Base-by-base conservation (phyloP, 2,329 filamentous ascomycete genomes). In the Triangularia verruculosa region DNA sequence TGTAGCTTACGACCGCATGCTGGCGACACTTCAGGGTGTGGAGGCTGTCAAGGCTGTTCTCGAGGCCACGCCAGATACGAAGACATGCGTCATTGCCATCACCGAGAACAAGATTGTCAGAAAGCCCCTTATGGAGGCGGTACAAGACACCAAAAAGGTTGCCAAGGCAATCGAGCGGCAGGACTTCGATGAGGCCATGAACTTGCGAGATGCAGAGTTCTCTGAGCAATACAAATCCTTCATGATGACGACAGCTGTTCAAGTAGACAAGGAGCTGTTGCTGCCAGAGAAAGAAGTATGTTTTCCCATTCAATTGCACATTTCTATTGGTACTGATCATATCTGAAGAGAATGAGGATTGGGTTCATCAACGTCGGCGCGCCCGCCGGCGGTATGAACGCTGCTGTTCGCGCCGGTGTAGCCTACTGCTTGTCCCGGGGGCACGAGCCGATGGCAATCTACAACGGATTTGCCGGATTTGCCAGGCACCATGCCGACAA, bases 51-150 rank as follows among this genome's bases (percentile, higher is more conserved):
- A 91, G 72, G 93, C 94, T 22, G 92, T 97, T 17, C 83, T 97
- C 27, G 92, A 96, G 69, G 91, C 92, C 57, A 96, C 88, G 0
- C 93, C 95, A 9, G 90, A 95, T 52, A 94, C 91, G 0, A 91
- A 92, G 61, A 97, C 93, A 57, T 94, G 93, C 63, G 93, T 99
- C 73, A 98, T 99, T 74, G 93, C 93, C 70, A 93, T 99, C 70
- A 93, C 89, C 68, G 95, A 99, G 81, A 98, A 98, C 84, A 96
- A 99, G 80, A 98, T 99, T 74, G 88, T 93, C 68, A 87, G 93
- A 61, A 93, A 93, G 71, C 90, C 93, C 20, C 81, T 99, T 25
- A 90, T 98, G 81, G 86, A 96, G 74, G 93, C 95, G 1, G 95
- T 99, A 11, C 80, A 86, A 55, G 86, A 93, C 72, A 99, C 95